Base-by-base conservation (phyloP, 2,329 filamentous ascomycete species). In the Fusarium globosum region DNA sequence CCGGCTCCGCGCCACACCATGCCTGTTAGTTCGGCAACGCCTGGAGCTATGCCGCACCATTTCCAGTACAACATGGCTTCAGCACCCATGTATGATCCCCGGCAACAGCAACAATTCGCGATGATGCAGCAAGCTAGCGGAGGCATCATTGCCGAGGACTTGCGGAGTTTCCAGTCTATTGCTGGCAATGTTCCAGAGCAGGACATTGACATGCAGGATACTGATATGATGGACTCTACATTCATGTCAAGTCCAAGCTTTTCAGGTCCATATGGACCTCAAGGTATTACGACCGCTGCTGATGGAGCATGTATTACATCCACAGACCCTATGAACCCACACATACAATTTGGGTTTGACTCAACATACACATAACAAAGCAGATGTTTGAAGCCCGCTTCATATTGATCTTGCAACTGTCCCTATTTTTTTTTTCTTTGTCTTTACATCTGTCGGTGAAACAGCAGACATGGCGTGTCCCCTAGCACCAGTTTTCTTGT, bases 81-180 rank as follows among this genome's bases (percentile, higher is more conserved):
- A n/a, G 66, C 71, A 18, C 74, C 70, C n/a, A 78, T 79, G 71
- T 79, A 74, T 36, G 78, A 80, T 55, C 73, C 75, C 9, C 76
- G 77, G 23, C 80, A 80, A 41, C 79, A 81, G 30, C 67, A 79
- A 38, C 79, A 81, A 36, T 78, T 77, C 45, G 74, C 71, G 28
- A 80, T 80, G 76, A 78, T 79, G 77, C 49, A 74, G 28, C 74
- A 78, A 43, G 72, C 77, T 21, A 74, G 66, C 12, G 77, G 79
- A 4, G 80, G 81, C 18, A 82, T 83, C 65, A 81, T 83, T n/a
- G 79, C 81, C 7, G 82, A 83, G 51, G 82, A 82, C 52, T 70
- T 82, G 45, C 77, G 80, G 33, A 82, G 78, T 46, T 73, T 83
- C n/a, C 75, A 80, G 35, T 77, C 76, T 42, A 79, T 83, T 74